Base-by-base conservation (phyloP, 1,284 basidiomycete species). In the Stereum hirsutum region DNA sequence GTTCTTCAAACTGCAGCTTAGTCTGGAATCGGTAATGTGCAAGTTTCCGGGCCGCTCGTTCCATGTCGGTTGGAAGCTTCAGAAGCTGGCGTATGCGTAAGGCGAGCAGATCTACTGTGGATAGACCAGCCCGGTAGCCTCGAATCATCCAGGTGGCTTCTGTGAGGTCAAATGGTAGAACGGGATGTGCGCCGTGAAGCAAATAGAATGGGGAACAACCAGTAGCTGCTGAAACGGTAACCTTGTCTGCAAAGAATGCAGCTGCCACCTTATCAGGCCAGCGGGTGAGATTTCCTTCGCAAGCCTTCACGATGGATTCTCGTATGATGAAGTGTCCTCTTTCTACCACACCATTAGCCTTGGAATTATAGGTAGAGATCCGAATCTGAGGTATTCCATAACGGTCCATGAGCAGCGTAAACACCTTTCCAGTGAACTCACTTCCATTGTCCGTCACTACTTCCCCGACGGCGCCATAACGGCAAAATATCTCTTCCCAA, bases 391-490 rank as follows among this genome's bases (percentile, higher is more conserved):
- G 42, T 8, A 52, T 35, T 5, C 39, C 37, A 14, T 48, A 39
- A 1, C 25, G 14, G 0, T 42, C 19, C 11, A 42, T 26, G 8
- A 50, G 45, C 21, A 2, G 6, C 2, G 11, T 25, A 39, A 48
- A 50, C 2, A 56, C 57, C 15, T 35, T 46, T 28, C 47, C 39
- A 2, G n/a, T n/a, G n/a, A 54, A 46, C 44, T 58, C 52, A 8
- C 47, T 15, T 11, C 62, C 57, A 50, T 64, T 65, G 38, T 66
- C 62, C 0, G 60, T 65, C 0, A 61, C 55, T 5, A 66, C 61
- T 31, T 54, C 46, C 12, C 34, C n/a, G 0, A 61, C 19, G 1
- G 48, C 41, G 6, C 63, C 63, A 56, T 62, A 64, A 26, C 57
- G 39, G 39, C 59, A 64, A n/a, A 60, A 52, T 10, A 65, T 54